These are phyloP conservation scores for Helenozyma rhizophorensis DNA, from an alignment of 805 yeast genomes.

Conservation along the genomic window DNA sequence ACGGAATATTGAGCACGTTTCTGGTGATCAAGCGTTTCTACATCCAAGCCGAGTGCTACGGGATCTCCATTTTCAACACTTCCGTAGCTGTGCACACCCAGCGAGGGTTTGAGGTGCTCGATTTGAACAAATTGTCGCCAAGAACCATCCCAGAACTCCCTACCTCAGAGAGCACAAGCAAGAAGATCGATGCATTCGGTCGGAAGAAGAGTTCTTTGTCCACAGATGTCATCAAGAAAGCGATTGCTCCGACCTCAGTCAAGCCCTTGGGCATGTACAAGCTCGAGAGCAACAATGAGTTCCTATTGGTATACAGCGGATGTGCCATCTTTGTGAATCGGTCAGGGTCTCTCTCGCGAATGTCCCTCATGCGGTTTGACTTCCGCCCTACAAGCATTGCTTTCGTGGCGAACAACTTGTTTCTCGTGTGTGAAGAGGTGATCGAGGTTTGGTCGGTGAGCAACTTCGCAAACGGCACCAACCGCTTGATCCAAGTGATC, in stretches of 20 bases:
- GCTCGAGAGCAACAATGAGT: slow-evolving; percentile 48
- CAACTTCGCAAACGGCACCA: slow-evolving; percentile 38
- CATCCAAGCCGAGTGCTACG: slow-evolving; percentile 53
- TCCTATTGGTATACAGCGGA: slow-evolving; percentile 63
- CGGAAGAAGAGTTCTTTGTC: slow-evolving; percentile 25
- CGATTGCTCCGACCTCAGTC: slow-evolving; percentile 32
- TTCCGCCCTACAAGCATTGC: slow-evolving; percentile 36
- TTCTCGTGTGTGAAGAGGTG: slow-evolving; percentile 57
- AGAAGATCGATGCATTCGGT: slow-evolving; percentile 29
- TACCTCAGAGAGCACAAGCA: slow-evolving; percentile 10
- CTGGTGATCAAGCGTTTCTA: slow-evolving; percentile 42
- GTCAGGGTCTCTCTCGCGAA: slow-evolving; percentile 49
- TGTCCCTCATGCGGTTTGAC: slow-evolving; percentile 39
- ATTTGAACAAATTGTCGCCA: slow-evolving; percentile 54
- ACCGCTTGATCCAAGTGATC: slow-evolving; percentile 60
- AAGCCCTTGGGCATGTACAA: slow-evolving; percentile 61
- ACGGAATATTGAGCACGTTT: slow-evolving; percentile 39
- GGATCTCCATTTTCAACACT: slow-evolving; percentile 59
- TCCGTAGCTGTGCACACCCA: slow-evolving; percentile 64
- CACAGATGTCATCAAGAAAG: slow-evolving; percentile 28
- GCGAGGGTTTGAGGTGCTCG: slow-evolving; percentile 62
- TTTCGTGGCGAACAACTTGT: slow-evolving; percentile 29
- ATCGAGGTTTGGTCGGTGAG: slow-evolving; percentile 65
- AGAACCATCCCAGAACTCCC: slow-evolving; percentile 55
- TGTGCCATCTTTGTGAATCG: slow-evolving; percentile 65